Evolutionary conservation across 805 yeast species (phyloP).

Genomic region (Candida odintsovae): DNA sequence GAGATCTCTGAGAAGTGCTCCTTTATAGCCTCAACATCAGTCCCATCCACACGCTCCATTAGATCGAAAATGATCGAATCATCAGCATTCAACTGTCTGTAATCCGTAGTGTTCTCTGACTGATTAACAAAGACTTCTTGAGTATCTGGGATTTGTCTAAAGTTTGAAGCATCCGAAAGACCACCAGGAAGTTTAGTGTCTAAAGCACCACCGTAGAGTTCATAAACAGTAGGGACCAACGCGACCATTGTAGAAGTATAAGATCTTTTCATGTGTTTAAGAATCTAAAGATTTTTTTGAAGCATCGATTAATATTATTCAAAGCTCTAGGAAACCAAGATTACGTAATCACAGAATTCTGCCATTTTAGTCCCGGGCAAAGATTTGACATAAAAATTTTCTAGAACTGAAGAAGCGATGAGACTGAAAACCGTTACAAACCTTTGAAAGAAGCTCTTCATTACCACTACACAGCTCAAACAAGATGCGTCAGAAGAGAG

Average conservation of each 20-base stretch:
- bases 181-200: conserved; percentile 50
- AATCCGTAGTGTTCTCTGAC: conserved; percentile 26
- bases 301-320: no score
- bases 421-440: no score
- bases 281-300: no score
- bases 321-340: no score
- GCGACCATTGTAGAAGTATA: neutral
- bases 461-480: neutral
- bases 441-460: neutral
- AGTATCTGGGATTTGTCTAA: conserved; percentile 86
- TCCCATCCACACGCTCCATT: conserved; percentile 43
- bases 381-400: neutral
- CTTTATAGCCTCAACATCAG: conserved; percentile 35
- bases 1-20: conserved; percentile 54
- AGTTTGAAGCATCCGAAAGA: conserved; percentile 66
- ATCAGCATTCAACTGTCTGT: conserved; percentile 33
- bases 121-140: conserved; percentile 80
- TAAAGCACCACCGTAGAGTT: conserved; percentile 82
- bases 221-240: conserved; percentile 7
- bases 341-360: neutral
- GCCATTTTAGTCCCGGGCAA: neutral
- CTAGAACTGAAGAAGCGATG: no score
- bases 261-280: no score
- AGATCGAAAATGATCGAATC: conserved; percentile 62
- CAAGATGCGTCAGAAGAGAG: conserved; percentile 91